A percentile compares a stretch with the other conserved stretches of the same genome.
Evolutionary conservation across 371 early-diverging fungal species (phyloP).

Genomic region (Mucor indicus): DNA sequence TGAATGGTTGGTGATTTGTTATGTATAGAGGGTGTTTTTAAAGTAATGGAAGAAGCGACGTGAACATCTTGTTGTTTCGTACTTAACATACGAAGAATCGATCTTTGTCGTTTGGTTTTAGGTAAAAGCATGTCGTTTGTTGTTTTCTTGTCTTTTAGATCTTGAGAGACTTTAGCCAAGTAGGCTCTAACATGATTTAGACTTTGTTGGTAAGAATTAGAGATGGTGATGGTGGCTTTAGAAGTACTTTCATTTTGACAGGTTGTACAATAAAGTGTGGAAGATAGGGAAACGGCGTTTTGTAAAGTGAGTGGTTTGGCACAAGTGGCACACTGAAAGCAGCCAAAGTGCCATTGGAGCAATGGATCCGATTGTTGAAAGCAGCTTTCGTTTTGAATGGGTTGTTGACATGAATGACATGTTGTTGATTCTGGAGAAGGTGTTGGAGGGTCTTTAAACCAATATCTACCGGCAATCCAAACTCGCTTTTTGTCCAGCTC

Average conservation of each 20-base stretch:
- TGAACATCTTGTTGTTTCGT: background rate
- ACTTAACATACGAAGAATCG: background rate
- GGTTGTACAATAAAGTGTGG: slow-evolving; percentile 3
- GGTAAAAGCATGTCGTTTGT: background rate
- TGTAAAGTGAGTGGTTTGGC: slow-evolving; percentile 37
- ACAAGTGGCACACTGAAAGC: slow-evolving; percentile 71
- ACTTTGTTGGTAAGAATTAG: too few relatives aligned
- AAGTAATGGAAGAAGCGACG: background rate
- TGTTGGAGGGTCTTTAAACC: slow-evolving; percentile 35
- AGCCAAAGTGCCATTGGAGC: slow-evolving; percentile 69
- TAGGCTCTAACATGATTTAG: too few relatives aligned
- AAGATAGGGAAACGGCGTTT: background rate
- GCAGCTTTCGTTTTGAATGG: slow-evolving; percentile 5
- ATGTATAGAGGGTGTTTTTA: background rate
- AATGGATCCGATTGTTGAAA: background rate
- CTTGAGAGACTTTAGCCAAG: background rate
- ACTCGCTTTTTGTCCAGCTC: slow-evolving; percentile 56
- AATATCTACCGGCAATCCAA: slow-evolving; percentile 41
- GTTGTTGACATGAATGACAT: slow-evolving; percentile 7
- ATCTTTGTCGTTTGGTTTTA: background rate
- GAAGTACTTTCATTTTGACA: background rate
- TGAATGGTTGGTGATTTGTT: background rate
- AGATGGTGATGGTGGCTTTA: too few relatives aligned
- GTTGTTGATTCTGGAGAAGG: background rate
- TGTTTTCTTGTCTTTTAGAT: background rate